Conservation (phyloP, 192 early-diverging fungal genomes). For the Physocladia obscura region DNA sequence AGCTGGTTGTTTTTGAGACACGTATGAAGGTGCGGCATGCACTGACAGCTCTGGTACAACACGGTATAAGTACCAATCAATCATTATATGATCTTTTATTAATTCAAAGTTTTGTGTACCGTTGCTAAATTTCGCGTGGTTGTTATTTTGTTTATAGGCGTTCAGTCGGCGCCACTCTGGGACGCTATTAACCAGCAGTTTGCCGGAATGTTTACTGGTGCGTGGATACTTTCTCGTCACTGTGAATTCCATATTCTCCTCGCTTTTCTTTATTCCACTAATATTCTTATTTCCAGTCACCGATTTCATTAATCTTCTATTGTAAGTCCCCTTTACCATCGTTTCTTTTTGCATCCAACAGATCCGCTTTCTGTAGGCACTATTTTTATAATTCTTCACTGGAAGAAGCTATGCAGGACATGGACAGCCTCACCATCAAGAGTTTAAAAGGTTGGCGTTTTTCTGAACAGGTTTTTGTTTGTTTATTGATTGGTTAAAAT, state of each 20-base stretch:
- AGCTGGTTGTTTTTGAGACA: constrained; percentile 89
- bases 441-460: constrained; percentile 57
- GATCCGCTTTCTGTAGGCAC: constrained; percentile 34
- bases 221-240: not conserved
- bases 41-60: constrained; percentile 86
- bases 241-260: not conserved
- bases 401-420: constrained; percentile 79
- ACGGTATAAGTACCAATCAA: constrained; percentile 79
- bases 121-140: not conserved
- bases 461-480: constrained; percentile 58
- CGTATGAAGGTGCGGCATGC: constrained; percentile 89
- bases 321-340: constrained; percentile 47
- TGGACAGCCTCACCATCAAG: constrained; percentile 76
- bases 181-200: constrained; percentile 76
- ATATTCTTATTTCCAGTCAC: constrained; percentile 55
- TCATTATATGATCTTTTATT: too few relatives aligned
- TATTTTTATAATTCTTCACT: constrained; percentile 71
- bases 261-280: not conserved
- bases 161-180: constrained; percentile 93
- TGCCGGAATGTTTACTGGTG: constrained; percentile 88
- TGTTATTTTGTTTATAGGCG: constrained; percentile 51
- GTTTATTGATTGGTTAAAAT: constrained; percentile 16
- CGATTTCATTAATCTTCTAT: constrained; percentile 91
- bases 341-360: not conserved
- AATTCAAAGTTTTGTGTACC: not conserved